These are phyloP conservation scores for Penicillium sp. DNA, from an alignment of 2,329 filamentous ascomycete species.

Conservation along the genomic window DNA sequence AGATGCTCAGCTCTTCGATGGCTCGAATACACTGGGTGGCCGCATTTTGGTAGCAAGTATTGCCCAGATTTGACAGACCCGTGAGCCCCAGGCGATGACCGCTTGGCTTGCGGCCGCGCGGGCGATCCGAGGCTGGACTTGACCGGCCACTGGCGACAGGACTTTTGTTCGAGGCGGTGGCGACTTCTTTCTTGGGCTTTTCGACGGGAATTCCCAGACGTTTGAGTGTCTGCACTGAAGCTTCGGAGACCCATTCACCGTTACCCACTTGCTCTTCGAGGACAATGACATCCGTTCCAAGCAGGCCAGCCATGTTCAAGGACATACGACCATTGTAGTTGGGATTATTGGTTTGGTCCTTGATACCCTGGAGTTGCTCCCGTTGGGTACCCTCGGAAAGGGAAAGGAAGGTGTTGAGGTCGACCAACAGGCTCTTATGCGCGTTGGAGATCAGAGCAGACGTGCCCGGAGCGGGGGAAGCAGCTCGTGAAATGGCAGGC, in stretches of 20 bases:
- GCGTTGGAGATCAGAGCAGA: constrained; percentile 37
- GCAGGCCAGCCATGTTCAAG: constrained; percentile 61
- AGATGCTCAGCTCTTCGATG: constrained; percentile 87
- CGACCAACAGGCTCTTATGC: constrained; percentile 52
- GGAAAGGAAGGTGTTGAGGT: constrained; percentile 56
- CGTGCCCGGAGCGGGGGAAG: constrained; percentile 41
- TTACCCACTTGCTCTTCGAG: constrained; percentile 68
- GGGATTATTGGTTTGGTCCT: constrained; percentile 64
- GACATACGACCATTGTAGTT: constrained; percentile 72
- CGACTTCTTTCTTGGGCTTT: constrained; percentile 28
- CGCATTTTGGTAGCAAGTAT: constrained; percentile 99
- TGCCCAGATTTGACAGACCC: constrained; percentile 83
- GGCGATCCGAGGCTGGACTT: constrained; percentile 63
- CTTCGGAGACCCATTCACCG: constrained; percentile 53
- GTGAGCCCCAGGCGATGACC: constrained; percentile 69
- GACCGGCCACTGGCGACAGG: constrained; percentile 55
- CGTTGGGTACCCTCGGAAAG: constrained; percentile 60
- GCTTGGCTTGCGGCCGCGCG: constrained; percentile 58
- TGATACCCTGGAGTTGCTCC: constrained; percentile 54
- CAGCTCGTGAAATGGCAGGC: constrained; percentile 40
- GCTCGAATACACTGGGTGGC: constrained; percentile 90
- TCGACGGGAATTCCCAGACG: constrained; percentile 48
- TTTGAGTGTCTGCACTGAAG: constrained; percentile 38
- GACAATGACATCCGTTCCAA: constrained; percentile 69
- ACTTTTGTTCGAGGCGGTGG: constrained; percentile 34